Evolutionary conservation across 2,329 filamentous ascomycete genomes (phyloP).

Genomic region (Gremmenia infestans): DNA sequence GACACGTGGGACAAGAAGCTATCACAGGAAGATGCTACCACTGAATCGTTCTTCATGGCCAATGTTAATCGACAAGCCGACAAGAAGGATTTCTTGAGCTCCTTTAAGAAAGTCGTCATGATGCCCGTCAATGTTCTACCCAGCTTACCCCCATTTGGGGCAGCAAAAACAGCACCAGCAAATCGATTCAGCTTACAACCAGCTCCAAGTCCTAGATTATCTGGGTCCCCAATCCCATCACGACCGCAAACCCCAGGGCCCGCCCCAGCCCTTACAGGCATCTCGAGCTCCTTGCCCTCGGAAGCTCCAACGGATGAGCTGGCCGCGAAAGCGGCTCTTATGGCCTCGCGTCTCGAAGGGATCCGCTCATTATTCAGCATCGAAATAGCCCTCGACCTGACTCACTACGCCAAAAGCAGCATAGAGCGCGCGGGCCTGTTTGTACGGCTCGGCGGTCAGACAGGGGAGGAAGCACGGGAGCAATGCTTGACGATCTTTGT

Average conservation of each 20-base stretch:
- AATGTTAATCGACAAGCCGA: conserved; percentile 92
- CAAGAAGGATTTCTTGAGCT: conserved; percentile 92
- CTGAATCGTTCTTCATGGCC: conserved; percentile 93
- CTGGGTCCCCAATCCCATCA: conserved; percentile 33
- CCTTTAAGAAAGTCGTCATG: conserved; percentile 98
- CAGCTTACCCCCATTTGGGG: conserved; percentile 55
- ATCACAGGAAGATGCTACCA: conserved; percentile 81
- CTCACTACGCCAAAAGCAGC: conserved; percentile 82
- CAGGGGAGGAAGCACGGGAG: conserved; percentile 76
- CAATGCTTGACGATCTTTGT: conserved; percentile 91
- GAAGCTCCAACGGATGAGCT: conserved; percentile 86
- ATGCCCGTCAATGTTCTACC: conserved; percentile 92
- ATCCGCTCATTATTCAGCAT: conserved; percentile 96
- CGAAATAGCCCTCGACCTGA: conserved; percentile 84
- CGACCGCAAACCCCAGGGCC: conserved; percentile 47
- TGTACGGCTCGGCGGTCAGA: conserved; percentile 71
- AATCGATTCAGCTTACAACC: conserved; percentile 27
- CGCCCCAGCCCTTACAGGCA: conserved; percentile 26
- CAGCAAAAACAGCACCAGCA: conserved; percentile 31
- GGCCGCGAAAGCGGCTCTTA: conserved; percentile 94
- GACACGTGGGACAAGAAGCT: conserved; percentile 86
- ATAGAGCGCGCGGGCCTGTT: conserved; percentile 83
- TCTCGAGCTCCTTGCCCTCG: conserved; percentile 39
- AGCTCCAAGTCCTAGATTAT: conserved; percentile 13
- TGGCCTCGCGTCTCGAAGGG: conserved; percentile 89